Evolutionary conservation across 345 rosid species (phyloP).

Genomic region (Zanthoxylum bungeanum): DNA sequence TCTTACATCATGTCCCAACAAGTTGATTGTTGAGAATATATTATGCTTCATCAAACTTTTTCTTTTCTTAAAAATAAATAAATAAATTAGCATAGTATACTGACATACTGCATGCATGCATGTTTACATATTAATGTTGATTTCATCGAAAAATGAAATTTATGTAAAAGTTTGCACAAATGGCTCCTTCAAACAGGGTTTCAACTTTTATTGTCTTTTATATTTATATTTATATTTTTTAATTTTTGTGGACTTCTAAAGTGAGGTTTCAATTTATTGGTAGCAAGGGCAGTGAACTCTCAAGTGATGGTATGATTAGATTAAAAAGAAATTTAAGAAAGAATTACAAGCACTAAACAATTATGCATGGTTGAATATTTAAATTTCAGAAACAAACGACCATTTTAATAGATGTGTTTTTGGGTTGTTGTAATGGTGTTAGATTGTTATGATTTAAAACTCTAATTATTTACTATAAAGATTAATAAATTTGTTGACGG

Average conservation of each 20-base stretch:
- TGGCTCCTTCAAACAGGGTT: conserved; percentile 29
- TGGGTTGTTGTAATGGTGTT: background rate
- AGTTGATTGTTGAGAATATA: background rate
- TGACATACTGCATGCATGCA: no score
- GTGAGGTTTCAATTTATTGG: background rate
- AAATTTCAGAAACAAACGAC: background rate
- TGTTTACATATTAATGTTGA: no score
- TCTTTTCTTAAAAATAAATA: background rate
- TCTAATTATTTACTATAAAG: no score
- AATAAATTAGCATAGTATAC: no score
- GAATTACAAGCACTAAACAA: background rate
- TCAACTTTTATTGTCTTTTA: conserved; percentile 1
- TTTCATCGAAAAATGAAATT: no score
- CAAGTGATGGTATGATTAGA: conserved; percentile 4
- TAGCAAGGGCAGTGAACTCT: background rate
- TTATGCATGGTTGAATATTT: background rate
- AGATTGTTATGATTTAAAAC: no score
- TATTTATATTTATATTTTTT: no score
- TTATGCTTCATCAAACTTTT: background rate
- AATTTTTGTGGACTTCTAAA: background rate
- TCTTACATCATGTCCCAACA: conserved; percentile 4
- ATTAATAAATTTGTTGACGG: no score
- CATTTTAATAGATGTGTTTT: no score
- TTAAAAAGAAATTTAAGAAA: background rate
- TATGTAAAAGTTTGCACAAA: conserved; percentile 20